Conservation (phyloP, 495 filamentous ascomycete species). For the Penicillium riverlandense region DNA sequence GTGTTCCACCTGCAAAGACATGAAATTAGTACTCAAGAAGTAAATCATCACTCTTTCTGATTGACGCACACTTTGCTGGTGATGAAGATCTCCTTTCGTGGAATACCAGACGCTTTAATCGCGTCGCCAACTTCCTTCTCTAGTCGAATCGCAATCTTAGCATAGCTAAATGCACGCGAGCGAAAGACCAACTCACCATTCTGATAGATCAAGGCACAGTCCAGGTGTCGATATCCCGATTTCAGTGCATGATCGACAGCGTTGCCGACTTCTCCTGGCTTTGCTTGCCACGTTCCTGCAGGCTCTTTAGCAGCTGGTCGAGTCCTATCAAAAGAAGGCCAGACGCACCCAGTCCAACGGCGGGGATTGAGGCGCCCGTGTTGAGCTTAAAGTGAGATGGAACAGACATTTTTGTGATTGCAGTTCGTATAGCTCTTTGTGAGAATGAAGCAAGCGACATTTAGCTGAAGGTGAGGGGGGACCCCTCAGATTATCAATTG, state of each 20-base stretch:
- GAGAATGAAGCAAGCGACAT: neutral
- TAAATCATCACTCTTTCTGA: no score
- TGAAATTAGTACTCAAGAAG: no score
- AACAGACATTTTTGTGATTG: conserved; percentile 7
- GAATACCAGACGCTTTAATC: conserved; percentile 44
- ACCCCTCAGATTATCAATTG: neutral
- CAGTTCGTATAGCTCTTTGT: neutral
- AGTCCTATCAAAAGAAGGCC: conserved; percentile 10
- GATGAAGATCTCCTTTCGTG: conserved; percentile 19
- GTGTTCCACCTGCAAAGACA: conserved; percentile 17
- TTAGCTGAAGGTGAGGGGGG: neutral
- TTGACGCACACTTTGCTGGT: conserved; percentile 49
- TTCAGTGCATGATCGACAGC: conserved; percentile 55
- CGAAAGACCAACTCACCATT: neutral
- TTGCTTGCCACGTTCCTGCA: conserved; percentile 19
- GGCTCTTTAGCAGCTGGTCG: conserved; percentile 31
- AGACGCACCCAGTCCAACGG: conserved; percentile 60
- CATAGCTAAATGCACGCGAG: conserved; percentile 12
- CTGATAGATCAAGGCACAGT: conserved; percentile 61
- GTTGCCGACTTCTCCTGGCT: conserved; percentile 33
- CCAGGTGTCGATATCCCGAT: conserved; percentile 62
- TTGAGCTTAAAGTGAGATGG: conserved; percentile 56
- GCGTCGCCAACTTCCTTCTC: conserved; percentile 62
- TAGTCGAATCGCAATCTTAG: conserved; percentile 35
- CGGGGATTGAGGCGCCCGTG: conserved; percentile 59